Conservation (phyloP, 306 rosid genomes). For the Morella rubra region DNA sequence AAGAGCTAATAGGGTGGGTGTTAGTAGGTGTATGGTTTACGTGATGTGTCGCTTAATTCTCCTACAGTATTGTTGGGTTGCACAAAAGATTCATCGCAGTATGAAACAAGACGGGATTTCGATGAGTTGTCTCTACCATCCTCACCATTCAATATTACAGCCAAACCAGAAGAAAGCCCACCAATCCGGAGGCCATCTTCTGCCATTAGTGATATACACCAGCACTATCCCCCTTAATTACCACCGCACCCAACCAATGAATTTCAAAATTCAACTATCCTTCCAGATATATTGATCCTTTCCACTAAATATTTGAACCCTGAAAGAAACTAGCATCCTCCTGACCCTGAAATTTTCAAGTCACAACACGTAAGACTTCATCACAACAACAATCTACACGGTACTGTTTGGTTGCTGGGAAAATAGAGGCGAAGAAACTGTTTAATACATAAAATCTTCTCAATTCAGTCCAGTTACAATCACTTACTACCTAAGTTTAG, state of each 20-base stretch:
- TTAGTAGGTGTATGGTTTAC: too few relatives aligned
- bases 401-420: not conserved
- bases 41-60: too few relatives aligned
- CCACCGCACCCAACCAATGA: slow-evolving; percentile 35
- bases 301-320: slow-evolving; percentile 25
- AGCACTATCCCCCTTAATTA: slow-evolving; percentile 40
- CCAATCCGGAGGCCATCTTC: slow-evolving; percentile 70
- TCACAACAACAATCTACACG: slow-evolving; percentile 14
- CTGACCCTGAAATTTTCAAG: slow-evolving; percentile 34
- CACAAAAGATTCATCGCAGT: slow-evolving; percentile 85
- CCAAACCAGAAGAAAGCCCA: slow-evolving; percentile 95
- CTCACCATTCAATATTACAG: slow-evolving; percentile 68
- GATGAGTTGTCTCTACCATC: slow-evolving; percentile 52
- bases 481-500: not conserved
- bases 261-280: slow-evolving; percentile 32
- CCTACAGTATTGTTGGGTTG: too few relatives aligned
- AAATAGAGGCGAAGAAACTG: not conserved
- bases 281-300: slow-evolving; percentile 27
- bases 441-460: not conserved
- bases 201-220: slow-evolving; percentile 49
- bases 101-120: slow-evolving; percentile 66
- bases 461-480: slow-evolving; percentile 17
- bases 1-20: too few relatives aligned
- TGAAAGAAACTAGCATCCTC: slow-evolving; percentile 27
- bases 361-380: slow-evolving; percentile 9